Evolutionary conservation across 2,329 filamentous ascomycete genomes (phyloP).

Genomic region (Fusarium sp.): DNA sequence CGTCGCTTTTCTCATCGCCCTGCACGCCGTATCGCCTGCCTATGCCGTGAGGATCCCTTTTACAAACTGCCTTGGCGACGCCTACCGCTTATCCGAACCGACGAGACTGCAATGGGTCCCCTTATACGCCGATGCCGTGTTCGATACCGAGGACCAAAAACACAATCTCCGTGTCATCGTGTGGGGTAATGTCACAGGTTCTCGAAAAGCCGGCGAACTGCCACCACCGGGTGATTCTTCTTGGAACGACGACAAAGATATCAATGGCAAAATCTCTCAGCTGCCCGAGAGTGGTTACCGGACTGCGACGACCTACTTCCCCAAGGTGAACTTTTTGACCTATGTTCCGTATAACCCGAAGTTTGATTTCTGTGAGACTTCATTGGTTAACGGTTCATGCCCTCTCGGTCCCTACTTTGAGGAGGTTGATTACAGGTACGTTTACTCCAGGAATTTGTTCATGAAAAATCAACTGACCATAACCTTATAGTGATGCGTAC

Average conservation of each 20-base stretch:
- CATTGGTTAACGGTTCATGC: conserved; percentile 72
- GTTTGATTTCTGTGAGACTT: conserved; percentile 74
- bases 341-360: conserved; percentile 74
- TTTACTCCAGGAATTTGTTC: not conserved
- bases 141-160: conserved; percentile 69
- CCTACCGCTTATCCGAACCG: conserved; percentile 67
- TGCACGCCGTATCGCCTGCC: conserved; percentile 57
- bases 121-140: conserved; percentile 77
- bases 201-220: conserved; percentile 66
- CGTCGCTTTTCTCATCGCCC: conserved; percentile 54
- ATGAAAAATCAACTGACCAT: conserved; percentile 13
- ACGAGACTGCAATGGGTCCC: conserved; percentile 83
- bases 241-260: conserved; percentile 72
- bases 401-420: conserved; percentile 81
- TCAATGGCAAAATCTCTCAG: conserved; percentile 81
- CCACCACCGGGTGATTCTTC: conserved; percentile 69
- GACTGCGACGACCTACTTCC: conserved; percentile 78
- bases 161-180: conserved; percentile 81
- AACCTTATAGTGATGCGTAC: conserved; percentile 50
- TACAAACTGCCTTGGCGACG: conserved; percentile 81
- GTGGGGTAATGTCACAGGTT: conserved; percentile 91
- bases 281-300: conserved; percentile 63
- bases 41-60: conserved; percentile 79
- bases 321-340: conserved; percentile 78
- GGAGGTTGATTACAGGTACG: conserved; percentile 52